phyloP scores from a whole-genome alignment of 169 alveolate genomes.

The Eimeria maxima region DNA sequence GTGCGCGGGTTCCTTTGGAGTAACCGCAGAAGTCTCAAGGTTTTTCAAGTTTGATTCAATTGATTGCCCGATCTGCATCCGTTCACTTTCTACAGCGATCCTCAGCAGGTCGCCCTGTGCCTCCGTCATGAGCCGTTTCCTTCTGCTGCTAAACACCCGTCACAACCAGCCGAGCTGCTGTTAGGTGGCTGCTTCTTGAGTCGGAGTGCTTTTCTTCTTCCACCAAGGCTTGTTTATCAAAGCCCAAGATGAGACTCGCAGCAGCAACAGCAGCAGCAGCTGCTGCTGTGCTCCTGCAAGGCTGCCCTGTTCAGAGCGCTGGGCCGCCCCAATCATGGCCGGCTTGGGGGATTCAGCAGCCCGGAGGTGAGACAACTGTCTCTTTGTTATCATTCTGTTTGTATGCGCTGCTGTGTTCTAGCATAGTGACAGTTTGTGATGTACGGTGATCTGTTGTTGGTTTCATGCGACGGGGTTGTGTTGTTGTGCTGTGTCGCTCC shows the following conservation, averaged over 20 bases:
- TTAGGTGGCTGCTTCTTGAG: not conserved
- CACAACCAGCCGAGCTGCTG: slow-evolving; percentile 23
- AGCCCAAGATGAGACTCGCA: not conserved
- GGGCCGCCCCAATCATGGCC: not conserved
- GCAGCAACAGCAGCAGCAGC: not conserved
- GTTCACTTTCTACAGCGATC: not conserved
- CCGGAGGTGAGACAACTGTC: not conserved
- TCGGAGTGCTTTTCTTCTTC: not conserved
- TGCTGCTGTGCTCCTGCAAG: not conserved
- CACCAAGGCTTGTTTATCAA: not conserved
- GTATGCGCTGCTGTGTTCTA: not conserved
- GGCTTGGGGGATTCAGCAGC: not conserved
- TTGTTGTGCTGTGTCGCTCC: not conserved
- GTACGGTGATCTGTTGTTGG: no score
- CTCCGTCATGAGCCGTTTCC: slow-evolving; percentile 36
- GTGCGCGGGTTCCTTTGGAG: not conserved
- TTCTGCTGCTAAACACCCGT: no score
- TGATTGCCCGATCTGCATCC: not conserved
- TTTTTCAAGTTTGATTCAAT: not conserved
- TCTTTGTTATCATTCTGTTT: not conserved
- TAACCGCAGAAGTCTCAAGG: not conserved
- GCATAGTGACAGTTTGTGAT: not conserved
- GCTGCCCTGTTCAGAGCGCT: slow-evolving; percentile 20
- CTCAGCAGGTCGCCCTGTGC: not conserved
- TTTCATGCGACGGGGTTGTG: not conserved